Base-by-base conservation (phyloP, 2,329 filamentous ascomycete species). In the Pseudogymnoascus verrucosus region DNA sequence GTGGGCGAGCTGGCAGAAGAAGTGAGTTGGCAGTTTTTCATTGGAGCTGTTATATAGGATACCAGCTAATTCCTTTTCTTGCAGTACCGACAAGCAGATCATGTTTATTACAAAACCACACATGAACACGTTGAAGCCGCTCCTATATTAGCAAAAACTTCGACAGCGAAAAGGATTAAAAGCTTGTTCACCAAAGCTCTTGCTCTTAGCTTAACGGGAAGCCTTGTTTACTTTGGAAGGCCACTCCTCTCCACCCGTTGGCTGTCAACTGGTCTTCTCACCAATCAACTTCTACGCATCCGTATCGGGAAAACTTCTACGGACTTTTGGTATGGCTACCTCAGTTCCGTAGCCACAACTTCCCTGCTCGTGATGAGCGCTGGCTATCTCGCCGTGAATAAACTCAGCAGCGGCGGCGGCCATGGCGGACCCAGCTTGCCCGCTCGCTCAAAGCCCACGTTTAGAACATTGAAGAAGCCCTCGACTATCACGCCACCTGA, bases 351-450 rank as follows among this genome's bases (percentile, higher is more conserved):
- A 37, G 36, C 36, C 14, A 37, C 36, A 37, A 37, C 6, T 14
- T 37, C 36, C 11, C 12, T 37, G 36, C 36, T 37, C 11, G 11
- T 37, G 36, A 37, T 2, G 36, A 37, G 36, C 12, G 36, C 11
- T 37, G 36, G 36, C 36, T 37, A 37, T 14, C 11, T 37, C 36
- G 36, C 36, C 11, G 36, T 4, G 5, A 37, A 37, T 37, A 37
- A 37, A 37, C 36, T 37, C 5, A 37, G 36, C 36, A 14, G 36
- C 12, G 28, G 28, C 8, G 60, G 70, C 71, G 1, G 74, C 71
- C 71, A 39, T 66, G 67, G 10, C 73, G 82, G 1, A 75, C 77
- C 73, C 82, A 75, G 72, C 84, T 72, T 2, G 79, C 74, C 1
- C 78, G 79, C 5, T 84, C 78, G 3, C 74, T 69, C 39, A 80